phyloP scores from a whole-genome alignment of 768 basidiomycete species.

The Gautieria morchelliformis region DNA sequence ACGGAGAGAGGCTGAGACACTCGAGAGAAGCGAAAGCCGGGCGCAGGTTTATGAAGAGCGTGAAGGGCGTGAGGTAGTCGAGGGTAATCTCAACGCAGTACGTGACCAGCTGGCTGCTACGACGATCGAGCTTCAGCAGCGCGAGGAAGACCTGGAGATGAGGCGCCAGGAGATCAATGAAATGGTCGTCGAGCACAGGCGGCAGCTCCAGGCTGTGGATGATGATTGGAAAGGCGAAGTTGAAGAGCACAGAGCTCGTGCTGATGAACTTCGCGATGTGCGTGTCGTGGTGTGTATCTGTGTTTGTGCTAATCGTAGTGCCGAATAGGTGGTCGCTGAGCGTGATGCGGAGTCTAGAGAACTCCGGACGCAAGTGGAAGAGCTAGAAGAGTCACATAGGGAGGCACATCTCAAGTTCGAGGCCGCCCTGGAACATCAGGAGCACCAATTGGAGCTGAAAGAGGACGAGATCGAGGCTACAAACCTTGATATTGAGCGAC shows the following conservation, averaged over 20 bases:
- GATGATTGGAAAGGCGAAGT: slow-evolving; percentile 86
- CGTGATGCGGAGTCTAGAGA: slow-evolving; percentile 73
- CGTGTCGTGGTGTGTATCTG: slow-evolving; percentile 15
- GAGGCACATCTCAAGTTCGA: slow-evolving; percentile 70
- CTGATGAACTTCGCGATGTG: slow-evolving; percentile 73
- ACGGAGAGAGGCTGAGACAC: slow-evolving; percentile 48
- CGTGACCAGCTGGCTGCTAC: slow-evolving; percentile 72
- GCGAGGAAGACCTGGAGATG: slow-evolving; percentile 78
- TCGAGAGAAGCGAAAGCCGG: slow-evolving; percentile 67
- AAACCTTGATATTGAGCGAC: slow-evolving; percentile 68
- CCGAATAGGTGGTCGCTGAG: slow-evolving; percentile 56
- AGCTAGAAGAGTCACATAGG: slow-evolving; percentile 62
- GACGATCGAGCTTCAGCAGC: slow-evolving; percentile 75
- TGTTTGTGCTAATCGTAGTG: slow-evolving; percentile 7
- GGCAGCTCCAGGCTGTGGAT: slow-evolving; percentile 64
- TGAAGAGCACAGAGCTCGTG: slow-evolving; percentile 66
- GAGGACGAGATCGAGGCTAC: slow-evolving; percentile 67
- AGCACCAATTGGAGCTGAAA: slow-evolving; percentile 69
- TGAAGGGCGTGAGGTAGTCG: slow-evolving; percentile 70
- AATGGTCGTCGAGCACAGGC: slow-evolving; percentile 61
- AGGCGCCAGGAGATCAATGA: slow-evolving; percentile 74
- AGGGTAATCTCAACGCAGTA: slow-evolving; percentile 64
- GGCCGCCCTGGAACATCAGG: slow-evolving; percentile 62
- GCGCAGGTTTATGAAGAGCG: slow-evolving; percentile 60
- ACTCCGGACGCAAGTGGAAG: slow-evolving; percentile 61